Evolutionary conservation across 1,284 basidiomycete genomes (phyloP).

Genomic region (Wallemia hederae): DNA sequence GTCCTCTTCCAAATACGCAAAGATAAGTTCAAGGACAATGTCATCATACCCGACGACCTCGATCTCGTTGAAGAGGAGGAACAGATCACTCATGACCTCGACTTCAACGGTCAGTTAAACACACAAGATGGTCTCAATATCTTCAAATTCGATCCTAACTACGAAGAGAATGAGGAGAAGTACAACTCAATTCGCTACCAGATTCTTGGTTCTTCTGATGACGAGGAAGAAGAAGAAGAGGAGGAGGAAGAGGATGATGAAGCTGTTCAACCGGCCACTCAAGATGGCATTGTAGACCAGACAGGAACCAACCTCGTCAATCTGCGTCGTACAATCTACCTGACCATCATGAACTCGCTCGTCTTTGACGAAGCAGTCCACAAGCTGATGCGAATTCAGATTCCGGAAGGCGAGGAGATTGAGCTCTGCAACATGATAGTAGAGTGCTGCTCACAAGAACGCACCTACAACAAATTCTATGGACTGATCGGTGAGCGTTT

Average conservation of each 20-base stretch:
- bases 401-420: slow-evolving; percentile 77
- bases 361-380: slow-evolving; percentile 98
- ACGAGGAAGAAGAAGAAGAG: slow-evolving; percentile 23
- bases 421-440: slow-evolving; percentile 96
- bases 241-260: slow-evolving; percentile 27
- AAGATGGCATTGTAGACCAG: slow-evolving; percentile 70
- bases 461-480: slow-evolving; percentile 86
- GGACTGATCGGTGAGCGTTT: slow-evolving; percentile 87
- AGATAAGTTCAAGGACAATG: slow-evolving; percentile 97
- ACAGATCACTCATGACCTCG: slow-evolving; percentile 77
- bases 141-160: slow-evolving; percentile 80
- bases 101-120: slow-evolving; percentile 70
- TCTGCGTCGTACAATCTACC: slow-evolving; percentile 69
- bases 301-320: slow-evolving; percentile 92
- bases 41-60: slow-evolving; percentile 64
- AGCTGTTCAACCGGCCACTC: slow-evolving; percentile 29
- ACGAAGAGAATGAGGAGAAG: slow-evolving; percentile 69
- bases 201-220: slow-evolving; percentile 42
- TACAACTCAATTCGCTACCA: slow-evolving; percentile 75
- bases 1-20: slow-evolving; percentile 92
- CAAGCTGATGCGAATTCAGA: slow-evolving; percentile 76
- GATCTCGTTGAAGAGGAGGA: slow-evolving; percentile 95
- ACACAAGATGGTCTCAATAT: slow-evolving; percentile 79
- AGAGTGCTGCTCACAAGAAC: slow-evolving; percentile 97
- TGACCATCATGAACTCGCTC: slow-evolving; percentile 94